Evolutionary conservation across 306 rosid species (phyloP).

Genomic region (Prunus dulcis): DNA sequence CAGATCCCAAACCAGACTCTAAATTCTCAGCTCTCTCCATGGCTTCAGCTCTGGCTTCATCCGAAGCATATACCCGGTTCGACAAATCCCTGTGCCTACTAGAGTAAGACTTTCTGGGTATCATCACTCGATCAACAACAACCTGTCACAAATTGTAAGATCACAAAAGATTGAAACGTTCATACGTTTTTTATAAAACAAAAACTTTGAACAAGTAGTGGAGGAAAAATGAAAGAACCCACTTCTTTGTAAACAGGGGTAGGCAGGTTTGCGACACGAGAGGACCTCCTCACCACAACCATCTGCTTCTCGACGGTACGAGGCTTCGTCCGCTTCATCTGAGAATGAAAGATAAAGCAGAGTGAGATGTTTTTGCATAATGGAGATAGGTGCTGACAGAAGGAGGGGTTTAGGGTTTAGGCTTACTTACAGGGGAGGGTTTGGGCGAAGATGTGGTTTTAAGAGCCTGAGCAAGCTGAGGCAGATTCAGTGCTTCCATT

Average conservation of each 20-base stretch:
- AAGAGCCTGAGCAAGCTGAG: constrained; percentile 35
- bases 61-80: constrained; percentile 43
- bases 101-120: constrained; percentile 31
- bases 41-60: constrained; percentile 37
- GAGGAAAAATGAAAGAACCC: constrained; percentile 2
- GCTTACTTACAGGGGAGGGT: constrained; percentile 30
- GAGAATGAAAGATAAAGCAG: neutral
- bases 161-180: neutral
- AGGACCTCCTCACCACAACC: constrained; percentile 38
- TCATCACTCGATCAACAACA: constrained; percentile 30
- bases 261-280: constrained; percentile 30
- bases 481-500: constrained; percentile 53
- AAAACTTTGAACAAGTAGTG: neutral
- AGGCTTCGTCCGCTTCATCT: constrained; percentile 34
- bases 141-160: constrained; percentile 25
- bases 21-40: constrained; percentile 38
- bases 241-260: constrained; percentile 46
- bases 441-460: constrained; percentile 32
- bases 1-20: constrained; percentile 34
- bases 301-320: neutral
- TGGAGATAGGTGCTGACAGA: neutral
- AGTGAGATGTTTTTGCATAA: neutral
- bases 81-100: constrained; percentile 37
- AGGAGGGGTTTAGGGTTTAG: neutral
- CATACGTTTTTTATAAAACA: neutral